A percentile compares a stretch with the other conserved stretches of the same genome.
Conservation (phyloP, 169 alveolate genomes). For the Besnoitia besnoiti region DNA sequence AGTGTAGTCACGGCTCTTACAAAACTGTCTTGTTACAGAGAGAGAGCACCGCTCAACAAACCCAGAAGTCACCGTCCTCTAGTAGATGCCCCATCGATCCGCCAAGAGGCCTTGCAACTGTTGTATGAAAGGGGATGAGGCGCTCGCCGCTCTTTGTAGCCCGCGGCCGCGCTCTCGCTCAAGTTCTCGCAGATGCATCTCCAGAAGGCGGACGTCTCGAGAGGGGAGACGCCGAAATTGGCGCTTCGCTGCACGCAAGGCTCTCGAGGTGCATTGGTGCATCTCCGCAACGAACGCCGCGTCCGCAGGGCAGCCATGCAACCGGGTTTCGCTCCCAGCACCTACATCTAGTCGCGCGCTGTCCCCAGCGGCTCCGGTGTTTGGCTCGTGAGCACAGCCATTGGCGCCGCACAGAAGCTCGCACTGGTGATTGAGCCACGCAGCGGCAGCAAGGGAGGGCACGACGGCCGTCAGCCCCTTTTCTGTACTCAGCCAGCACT, state of each 20-base stretch:
- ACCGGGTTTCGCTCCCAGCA: too few species aligned
- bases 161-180: not conserved
- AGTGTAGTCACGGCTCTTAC: too few species aligned
- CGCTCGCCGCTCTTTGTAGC: too few species aligned
- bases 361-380: not conserved
- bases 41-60: too few species aligned
- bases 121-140: too few species aligned
- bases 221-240: not conserved
- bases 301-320: not conserved
- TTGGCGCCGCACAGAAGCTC: not conserved
- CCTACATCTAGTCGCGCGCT: not conserved
- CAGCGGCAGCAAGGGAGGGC: constrained; percentile 18
- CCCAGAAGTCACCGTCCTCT: too few species aligned
- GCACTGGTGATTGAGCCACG: constrained; percentile 1
- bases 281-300: not conserved
- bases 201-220: not conserved
- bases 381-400: not conserved
- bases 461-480: constrained; percentile 1
- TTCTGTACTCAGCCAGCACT: too few species aligned
- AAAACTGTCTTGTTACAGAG: too few species aligned
- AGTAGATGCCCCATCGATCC: too few species aligned
- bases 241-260: not conserved
- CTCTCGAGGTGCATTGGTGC: not conserved
- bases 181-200: not conserved
- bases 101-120: too few species aligned